A percentile compares a stretch with the other conserved stretches of the same genome.
Conservation (phyloP, 1,284 basidiomycete species). For the Rhodotorula sp. region DNA sequence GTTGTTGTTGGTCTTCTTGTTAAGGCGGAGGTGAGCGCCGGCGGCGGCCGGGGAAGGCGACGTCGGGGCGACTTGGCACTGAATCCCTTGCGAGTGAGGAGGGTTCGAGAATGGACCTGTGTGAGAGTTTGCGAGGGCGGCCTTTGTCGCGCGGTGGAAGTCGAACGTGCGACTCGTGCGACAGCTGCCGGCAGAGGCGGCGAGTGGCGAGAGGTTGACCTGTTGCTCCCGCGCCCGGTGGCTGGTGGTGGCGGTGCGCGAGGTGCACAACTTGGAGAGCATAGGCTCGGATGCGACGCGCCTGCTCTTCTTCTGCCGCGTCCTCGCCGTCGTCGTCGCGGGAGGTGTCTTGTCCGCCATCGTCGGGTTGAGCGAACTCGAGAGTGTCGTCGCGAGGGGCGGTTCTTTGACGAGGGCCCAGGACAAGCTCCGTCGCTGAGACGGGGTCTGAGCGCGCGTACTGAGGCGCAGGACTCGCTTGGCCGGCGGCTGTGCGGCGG, state of each 20-base stretch:
- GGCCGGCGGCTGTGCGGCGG: background rate
- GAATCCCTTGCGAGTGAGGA: no score
- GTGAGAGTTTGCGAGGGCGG: background rate
- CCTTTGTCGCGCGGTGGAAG: background rate
- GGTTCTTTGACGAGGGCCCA: background rate
- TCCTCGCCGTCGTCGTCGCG: no score
- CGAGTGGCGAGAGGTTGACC: no score
- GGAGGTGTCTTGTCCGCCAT: no score
- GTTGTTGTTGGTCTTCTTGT: no score
- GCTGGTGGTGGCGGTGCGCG: background rate
- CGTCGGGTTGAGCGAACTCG: background rate
- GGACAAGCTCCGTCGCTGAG: background rate
- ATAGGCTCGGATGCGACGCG: background rate
- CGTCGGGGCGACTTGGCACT: no score
- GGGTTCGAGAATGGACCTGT: no score
- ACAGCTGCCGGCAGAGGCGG: no score
- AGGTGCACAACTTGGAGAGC: background rate
- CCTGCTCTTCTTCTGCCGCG: background rate
- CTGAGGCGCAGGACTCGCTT: background rate
- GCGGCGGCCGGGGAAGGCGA: no score
- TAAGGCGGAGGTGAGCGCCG: no score
- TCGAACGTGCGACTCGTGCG: background rate
- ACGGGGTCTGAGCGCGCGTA: background rate
- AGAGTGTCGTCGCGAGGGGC: background rate
- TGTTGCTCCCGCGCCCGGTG: background rate